These are phyloP conservation scores for Pestalotiopsis sp. DNA, from an alignment of 2,329 filamentous ascomycete genomes.

Conservation along the genomic window DNA sequence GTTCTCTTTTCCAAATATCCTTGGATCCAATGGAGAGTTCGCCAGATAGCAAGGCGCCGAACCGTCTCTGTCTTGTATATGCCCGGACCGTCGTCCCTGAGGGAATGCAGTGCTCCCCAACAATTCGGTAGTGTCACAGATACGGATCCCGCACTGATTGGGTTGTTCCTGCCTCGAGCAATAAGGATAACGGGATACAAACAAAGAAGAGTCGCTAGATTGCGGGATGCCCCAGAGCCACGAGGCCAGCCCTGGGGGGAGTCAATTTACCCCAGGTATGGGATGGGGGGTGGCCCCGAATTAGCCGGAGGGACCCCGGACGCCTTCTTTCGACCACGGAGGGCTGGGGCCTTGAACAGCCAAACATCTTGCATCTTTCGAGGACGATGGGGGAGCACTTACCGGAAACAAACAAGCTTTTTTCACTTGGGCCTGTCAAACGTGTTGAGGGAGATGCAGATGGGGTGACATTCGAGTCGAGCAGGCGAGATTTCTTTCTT, in stretches of 20 bases:
- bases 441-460: not conserved
- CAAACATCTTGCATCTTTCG: not conserved
- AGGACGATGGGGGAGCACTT: not conserved
- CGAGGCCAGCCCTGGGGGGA: not conserved
- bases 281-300: not conserved
- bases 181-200: not conserved
- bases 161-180: constrained; percentile 6
- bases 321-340: not conserved
- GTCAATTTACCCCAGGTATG: constrained; percentile 8
- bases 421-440: not conserved
- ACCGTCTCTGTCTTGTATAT: not conserved
- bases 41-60: not conserved
- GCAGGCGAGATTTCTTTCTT: not conserved
- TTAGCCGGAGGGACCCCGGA: not conserved
- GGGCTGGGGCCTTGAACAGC: not conserved
- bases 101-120: not conserved
- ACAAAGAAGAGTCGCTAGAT: too few species aligned
- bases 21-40: not conserved
- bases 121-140: constrained; percentile 1
- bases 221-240: constrained; percentile 1
- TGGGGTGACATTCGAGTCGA: not conserved
- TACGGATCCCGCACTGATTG: not conserved
- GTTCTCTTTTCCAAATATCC: not conserved
- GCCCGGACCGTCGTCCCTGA: constrained; percentile 1
- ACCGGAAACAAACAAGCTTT: constrained; percentile 3